Base-by-base conservation (phyloP, 2,329 filamentous ascomycete species). In the Trematosphaeria pertusa region DNA sequence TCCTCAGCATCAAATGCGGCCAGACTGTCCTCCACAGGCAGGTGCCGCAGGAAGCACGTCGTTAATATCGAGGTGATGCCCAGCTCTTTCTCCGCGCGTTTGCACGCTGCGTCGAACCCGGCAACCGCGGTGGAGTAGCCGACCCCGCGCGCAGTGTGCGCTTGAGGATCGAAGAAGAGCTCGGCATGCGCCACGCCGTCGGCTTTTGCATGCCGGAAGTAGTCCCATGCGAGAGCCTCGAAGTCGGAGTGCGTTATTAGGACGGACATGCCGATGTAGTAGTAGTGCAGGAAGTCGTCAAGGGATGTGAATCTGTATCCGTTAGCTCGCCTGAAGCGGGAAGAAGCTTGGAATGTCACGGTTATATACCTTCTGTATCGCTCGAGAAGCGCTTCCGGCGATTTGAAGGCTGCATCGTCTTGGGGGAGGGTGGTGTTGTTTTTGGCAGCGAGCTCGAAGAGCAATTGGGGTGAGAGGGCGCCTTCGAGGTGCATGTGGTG, bases 401-500 rank as follows among this genome's bases (percentile, higher is more conserved):
- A 88, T 11, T 73, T 68, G 69, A 88, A 92, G 22, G 85, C 83
- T 15, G 81, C 71, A 61, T 91, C 84, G 26, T 77, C 73, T 24
- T 65, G 62, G 1, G 76, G 72, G 3, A 92, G 78, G 2, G 75
- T 30, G 58, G 91, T 81, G 43, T 75, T 75, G 77, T 93, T 91
- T 62, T 82, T 82, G 26, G 74, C 66, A 5, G 89, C 86, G 4
- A 93, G 82, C 21, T 76, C 64, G 75, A 91, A 92, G 52, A 91
- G 82, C 30, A 91, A 77, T 44, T 79, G 74, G 1, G 88, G 87
- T 31, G 85, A 84, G 28, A 93, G 79, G 10, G 87, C 86, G 44
- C 89, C 89, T 71, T 92, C 88, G 24, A 93, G 79, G 67, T 93
- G 89, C 43, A 92, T 81, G 72, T 92, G 89, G 65, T 91, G 88